Percentiles rank a stretch among this genome's conserved stretches.
Conservation (phyloP, 2,329 filamentous ascomycete genomes). For the Fusarium pseudonygamai region DNA sequence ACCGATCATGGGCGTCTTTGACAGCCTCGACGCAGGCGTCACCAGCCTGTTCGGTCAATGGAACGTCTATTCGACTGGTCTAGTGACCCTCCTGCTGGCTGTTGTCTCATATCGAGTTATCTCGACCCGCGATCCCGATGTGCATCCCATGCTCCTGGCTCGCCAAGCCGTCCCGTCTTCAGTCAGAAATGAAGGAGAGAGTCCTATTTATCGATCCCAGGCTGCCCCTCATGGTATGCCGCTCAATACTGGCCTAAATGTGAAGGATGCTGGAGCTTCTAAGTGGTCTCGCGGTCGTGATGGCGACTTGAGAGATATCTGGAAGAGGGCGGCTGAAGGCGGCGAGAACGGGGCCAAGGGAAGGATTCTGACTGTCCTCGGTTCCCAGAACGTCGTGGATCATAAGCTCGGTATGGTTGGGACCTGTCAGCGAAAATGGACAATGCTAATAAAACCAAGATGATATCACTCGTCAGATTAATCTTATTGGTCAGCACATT, state of each 20-base stretch:
- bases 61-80: slow-evolving; percentile 79
- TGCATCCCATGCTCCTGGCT: slow-evolving; percentile 89
- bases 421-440: not conserved
- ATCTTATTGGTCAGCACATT: slow-evolving; percentile 81
- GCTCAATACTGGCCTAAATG: slow-evolving; percentile 78
- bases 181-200: slow-evolving; percentile 85
- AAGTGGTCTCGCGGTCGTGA: slow-evolving; percentile 86
- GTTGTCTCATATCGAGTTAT: slow-evolving; percentile 77
- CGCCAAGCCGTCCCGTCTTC: slow-evolving; percentile 82
- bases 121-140: slow-evolving; percentile 82
- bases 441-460: slow-evolving; percentile 51
- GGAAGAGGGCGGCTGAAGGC: slow-evolving; percentile 75
- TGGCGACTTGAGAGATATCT: slow-evolving; percentile 91
- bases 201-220: slow-evolving; percentile 84
- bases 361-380: slow-evolving; percentile 81
- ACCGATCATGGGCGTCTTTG: slow-evolving; percentile 55
- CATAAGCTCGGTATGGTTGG: slow-evolving; percentile 66
- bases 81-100: slow-evolving; percentile 72
- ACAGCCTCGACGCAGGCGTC: slow-evolving; percentile 76
- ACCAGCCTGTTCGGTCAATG: slow-evolving; percentile 78
- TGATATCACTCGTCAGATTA: slow-evolving; percentile 85
- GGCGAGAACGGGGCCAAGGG: slow-evolving; percentile 74
- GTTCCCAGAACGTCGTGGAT: slow-evolving; percentile 77
- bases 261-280: slow-evolving; percentile 81
- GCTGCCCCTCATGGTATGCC: slow-evolving; percentile 87